phyloP scores from a whole-genome alignment of 345 rosid species.

The Luvunga scandens region DNA sequence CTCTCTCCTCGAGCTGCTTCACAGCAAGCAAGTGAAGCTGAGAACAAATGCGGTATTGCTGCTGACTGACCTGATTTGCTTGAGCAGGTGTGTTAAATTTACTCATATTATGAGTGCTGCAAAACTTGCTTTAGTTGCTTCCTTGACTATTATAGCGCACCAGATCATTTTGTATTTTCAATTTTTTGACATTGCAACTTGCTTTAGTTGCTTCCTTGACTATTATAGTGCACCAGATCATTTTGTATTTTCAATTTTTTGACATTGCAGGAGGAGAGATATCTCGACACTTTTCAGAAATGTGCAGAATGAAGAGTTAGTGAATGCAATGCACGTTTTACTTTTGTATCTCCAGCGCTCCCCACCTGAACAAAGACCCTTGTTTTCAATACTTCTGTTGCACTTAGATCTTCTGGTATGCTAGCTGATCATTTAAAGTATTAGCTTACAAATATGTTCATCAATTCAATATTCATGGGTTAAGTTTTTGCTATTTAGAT shows the following conservation, averaged over 20 bases:
- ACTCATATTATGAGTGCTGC: neutral
- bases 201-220: neutral
- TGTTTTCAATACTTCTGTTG: conserved; percentile 46
- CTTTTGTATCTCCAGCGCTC: conserved; percentile 43
- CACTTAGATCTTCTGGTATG: conserved; percentile 51
- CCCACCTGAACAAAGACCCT: conserved; percentile 36
- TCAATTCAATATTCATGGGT: neutral
- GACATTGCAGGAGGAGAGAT: conserved; percentile 41
- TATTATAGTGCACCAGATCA: neutral
- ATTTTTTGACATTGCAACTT: conserved; percentile 17
- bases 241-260: neutral
- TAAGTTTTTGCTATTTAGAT: neutral
- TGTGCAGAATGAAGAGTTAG: conserved; percentile 37
- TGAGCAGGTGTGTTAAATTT: conserved; percentile 38
- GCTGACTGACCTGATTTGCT: conserved; percentile 47
- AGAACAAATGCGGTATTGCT: conserved; percentile 40
- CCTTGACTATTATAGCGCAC: neutral
- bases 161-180: neutral
- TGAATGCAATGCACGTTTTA: conserved; percentile 40
- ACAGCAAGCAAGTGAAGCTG: conserved; percentile 34
- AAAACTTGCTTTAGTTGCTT: neutral
- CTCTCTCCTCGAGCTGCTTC: conserved; percentile 44
- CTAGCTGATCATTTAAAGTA: neutral
- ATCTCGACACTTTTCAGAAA: conserved; percentile 26
- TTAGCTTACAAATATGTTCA: neutral